These are phyloP conservation scores for Penicillium cosmopolitanum DNA, from an alignment of 495 filamentous ascomycete genomes.

Conservation along the genomic window DNA sequence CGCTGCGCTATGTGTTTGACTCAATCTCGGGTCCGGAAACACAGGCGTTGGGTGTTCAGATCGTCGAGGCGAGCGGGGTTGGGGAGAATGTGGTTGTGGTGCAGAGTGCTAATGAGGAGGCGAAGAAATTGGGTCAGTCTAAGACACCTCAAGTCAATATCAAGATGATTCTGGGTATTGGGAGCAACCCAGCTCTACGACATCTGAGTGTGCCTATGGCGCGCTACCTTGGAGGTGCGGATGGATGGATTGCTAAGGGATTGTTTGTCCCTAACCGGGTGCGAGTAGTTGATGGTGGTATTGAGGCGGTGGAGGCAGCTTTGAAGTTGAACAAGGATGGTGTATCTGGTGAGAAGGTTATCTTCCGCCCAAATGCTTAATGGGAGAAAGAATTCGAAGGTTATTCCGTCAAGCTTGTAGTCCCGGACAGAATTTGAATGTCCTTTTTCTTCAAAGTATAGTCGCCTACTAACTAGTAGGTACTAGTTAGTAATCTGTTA, in stretches of 20 bases:
- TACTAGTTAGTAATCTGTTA: too few species aligned
- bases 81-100: slow-evolving; percentile 16
- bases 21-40: slow-evolving; percentile 19
- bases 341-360: slow-evolving; percentile 28
- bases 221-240: slow-evolving; percentile 21
- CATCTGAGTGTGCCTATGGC: slow-evolving; percentile 26
- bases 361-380: slow-evolving; percentile 23
- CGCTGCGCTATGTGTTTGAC: slow-evolving; percentile 23
- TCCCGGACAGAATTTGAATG: too few species aligned
- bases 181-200: slow-evolving; percentile 20
- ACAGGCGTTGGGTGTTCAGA: slow-evolving; percentile 21
- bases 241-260: slow-evolving; percentile 22
- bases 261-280: slow-evolving; percentile 23
- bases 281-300: slow-evolving; percentile 20
- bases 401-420: too few species aligned
- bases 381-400: slow-evolving; percentile 17
- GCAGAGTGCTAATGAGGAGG: slow-evolving; percentile 15
- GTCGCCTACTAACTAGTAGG: too few species aligned
- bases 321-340: slow-evolving; percentile 23
- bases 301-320: slow-evolving; percentile 24
- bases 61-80: slow-evolving; percentile 7
- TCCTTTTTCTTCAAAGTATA: too few species aligned
- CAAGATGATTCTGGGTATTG: slow-evolving; percentile 21
- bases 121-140: slow-evolving; percentile 13
- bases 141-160: slow-evolving; percentile 19